A percentile compares a stretch with the other conserved stretches of the same genome.
Conservation (phyloP, 2,329 filamentous ascomycete genomes). For the Xylariales sp. region DNA sequence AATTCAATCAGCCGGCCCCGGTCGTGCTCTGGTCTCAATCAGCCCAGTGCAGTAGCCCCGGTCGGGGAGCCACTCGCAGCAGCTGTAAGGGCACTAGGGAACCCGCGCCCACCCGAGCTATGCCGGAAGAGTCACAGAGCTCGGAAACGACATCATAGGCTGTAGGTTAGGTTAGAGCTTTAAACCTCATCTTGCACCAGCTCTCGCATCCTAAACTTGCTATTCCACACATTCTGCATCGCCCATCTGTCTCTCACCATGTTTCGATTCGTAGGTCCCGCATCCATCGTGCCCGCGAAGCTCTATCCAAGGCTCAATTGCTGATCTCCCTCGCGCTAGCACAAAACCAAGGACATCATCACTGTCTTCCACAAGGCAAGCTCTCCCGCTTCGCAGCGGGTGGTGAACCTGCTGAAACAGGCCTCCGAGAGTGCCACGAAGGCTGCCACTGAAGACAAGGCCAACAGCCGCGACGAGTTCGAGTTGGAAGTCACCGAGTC, state of each 20-base stretch:
- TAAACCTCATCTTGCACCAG: background rate
- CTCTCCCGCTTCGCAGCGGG: constrained; percentile 66
- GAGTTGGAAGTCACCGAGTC: constrained; percentile 81
- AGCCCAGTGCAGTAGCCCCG: too few relatives aligned
- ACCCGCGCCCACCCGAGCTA: too few relatives aligned
- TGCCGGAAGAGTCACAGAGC: too few relatives aligned
- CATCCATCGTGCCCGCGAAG: background rate
- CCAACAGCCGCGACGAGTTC: constrained; percentile 69
- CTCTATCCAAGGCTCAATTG: background rate
- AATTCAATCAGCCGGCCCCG: too few relatives aligned
- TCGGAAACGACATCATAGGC: constrained; percentile 9
- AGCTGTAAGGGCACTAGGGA: too few relatives aligned
- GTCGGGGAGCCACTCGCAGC: too few relatives aligned
- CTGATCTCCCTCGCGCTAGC: constrained; percentile 37
- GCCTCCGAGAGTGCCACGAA: constrained; percentile 65
- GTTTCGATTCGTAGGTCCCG: constrained; percentile 42
- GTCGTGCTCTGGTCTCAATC: too few relatives aligned
- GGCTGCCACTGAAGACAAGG: constrained; percentile 69
- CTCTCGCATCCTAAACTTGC: too few relatives aligned
- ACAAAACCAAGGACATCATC: constrained; percentile 81
- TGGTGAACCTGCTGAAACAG: constrained; percentile 75
- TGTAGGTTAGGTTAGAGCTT: constrained; percentile 1
- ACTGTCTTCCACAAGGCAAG: constrained; percentile 92
- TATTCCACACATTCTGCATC: too few relatives aligned
- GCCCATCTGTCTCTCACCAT: constrained; percentile 23